These are phyloP conservation scores for Phyllosticta paracitricarpa DNA, from an alignment of 2,329 filamentous ascomycete genomes.

Conservation along the genomic window DNA sequence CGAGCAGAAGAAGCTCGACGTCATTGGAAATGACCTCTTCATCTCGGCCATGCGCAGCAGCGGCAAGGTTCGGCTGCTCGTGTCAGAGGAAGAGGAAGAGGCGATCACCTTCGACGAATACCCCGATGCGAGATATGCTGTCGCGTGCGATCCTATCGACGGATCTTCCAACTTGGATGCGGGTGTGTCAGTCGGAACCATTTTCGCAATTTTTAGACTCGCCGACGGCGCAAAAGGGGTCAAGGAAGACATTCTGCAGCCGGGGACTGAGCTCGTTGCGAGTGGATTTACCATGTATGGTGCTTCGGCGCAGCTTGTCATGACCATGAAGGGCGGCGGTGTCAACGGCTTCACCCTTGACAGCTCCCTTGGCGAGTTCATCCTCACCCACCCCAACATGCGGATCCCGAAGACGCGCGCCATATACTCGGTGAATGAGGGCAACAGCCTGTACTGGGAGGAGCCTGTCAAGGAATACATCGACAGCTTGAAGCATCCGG, in stretches of 20 bases:
- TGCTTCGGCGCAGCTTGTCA: constrained; percentile 87
- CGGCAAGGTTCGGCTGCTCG: constrained; percentile 78
- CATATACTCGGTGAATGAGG: constrained; percentile 98
- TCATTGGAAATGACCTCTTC: constrained; percentile 97
- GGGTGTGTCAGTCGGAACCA: constrained; percentile 94
- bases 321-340: constrained; percentile 85
- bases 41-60: constrained; percentile 90
- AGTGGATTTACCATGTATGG: constrained; percentile 99
- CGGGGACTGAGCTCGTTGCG: constrained; percentile 84
- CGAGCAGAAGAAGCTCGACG: constrained; percentile 99
- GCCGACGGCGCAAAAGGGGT: constrained; percentile 63
- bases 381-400: constrained; percentile 95
- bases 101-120: constrained; percentile 74
- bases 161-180: constrained; percentile 96
- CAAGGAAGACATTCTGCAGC: constrained; percentile 77
- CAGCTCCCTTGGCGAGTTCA: constrained; percentile 95
- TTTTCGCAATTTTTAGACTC: constrained; percentile 90
- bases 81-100: constrained; percentile 97
- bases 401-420: constrained; percentile 64
- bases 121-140: constrained; percentile 72
- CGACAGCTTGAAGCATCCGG: constrained; percentile 72
- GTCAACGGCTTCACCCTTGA: constrained; percentile 99
- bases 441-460: constrained; percentile 95
- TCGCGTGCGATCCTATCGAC: constrained; percentile 96
- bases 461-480: constrained; percentile 81